Base-by-base conservation (phyloP, 805 yeast genomes). In the Ogataea thermomethanolica region DNA sequence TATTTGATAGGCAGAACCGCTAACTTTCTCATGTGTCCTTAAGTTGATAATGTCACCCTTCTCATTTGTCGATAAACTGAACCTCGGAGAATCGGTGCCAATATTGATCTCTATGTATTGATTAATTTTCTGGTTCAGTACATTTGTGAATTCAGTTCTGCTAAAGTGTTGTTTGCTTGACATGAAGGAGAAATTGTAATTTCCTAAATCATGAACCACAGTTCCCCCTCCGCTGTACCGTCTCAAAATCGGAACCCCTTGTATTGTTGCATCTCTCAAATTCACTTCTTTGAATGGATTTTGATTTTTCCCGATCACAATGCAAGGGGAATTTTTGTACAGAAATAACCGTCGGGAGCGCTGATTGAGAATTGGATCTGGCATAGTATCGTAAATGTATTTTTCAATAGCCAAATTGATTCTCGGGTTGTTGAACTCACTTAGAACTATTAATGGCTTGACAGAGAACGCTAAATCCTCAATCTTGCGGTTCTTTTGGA, bases 301-400 rank as follows among this genome's bases (percentile, higher is more conserved):
- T 62, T 93, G 99, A 56, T 93, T 93, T 55, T 95, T 88, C 0
- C 99, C 99, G 9, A 93, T 70, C 2, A 93, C 95, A n/a, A 89
- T 87, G 59, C 96, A 86, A 1, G 91, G 87, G 2, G 76, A 59
- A 57, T 93, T 93, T 25, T 73, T 69, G 58, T 93, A 93, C 39
- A 91, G 70, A 43, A 88, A 56, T 22, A 93, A 64, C 40, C 95
- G 61, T 42, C 77, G 74, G 35, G 65, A 67, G 25, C 60, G 54
- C 11, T 45, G 35, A n/a, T 41, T 31, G 8, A 51, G 43, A 7
- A 59, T 58, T 0, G 61, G 55, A 31, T 66, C 44, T 1, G 90
- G 90, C 64, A 84, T 77, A 13, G 71, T 60, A 38, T 72, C 71
- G 59, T 85, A 93, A 0, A 93, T 66, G 53, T 76, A 83, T 49